Evolutionary conservation across 345 rosid genomes (phyloP), one percentile per base, ranked within the genome.

Genomic region (Punica granatum): DNA sequence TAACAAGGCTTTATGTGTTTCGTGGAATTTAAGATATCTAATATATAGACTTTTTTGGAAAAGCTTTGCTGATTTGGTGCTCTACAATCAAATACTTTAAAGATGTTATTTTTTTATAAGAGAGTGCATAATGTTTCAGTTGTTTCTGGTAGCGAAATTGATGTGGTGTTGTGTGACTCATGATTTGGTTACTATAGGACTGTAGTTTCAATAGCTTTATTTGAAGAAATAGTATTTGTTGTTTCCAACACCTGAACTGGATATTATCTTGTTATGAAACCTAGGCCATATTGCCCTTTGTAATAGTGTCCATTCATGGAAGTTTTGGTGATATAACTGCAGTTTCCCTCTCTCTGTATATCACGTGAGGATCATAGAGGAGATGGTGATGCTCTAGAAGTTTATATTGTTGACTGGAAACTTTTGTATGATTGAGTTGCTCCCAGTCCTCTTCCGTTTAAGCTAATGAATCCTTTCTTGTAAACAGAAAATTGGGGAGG

Each of bases 401-500:
- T 21, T 33, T 61, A 33, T n/a, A 37, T 39, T 4, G 15, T n/a
- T 41, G 23, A n/a, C 15, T 53, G 30, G 31, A 23, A 25, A 7
- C 23, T 15, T 32, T 7, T n/a, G 14, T 58, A 21, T 37, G 12
- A 48, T 19, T 34, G 28, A 62, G 68, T 44, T 49, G 41, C 41
- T 48, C 26, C 11, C 11, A 4, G 41, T 37, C 41, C 13, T 66
- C 25, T 34, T 32, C 39, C 30, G 25, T 44, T 44, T 51, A 30
- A 73, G 33, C 76, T 64, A 66, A 41, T 39, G 44, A 61, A 69
- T 1, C 16, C 35, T 51, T 39, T 70, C 19, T 61, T 42, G 25
- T 76, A 35, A 64, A 62, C 87, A 93, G 98, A 90, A 86, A 81
- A 86, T 93, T 72, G 88, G 74, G 63, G 76, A 80, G 77, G 82